Evolutionary conservation across 768 basidiomycete genomes (phyloP), one percentile per base, ranked within the genome.

Genomic region (Kwoniella botswanensis): DNA sequence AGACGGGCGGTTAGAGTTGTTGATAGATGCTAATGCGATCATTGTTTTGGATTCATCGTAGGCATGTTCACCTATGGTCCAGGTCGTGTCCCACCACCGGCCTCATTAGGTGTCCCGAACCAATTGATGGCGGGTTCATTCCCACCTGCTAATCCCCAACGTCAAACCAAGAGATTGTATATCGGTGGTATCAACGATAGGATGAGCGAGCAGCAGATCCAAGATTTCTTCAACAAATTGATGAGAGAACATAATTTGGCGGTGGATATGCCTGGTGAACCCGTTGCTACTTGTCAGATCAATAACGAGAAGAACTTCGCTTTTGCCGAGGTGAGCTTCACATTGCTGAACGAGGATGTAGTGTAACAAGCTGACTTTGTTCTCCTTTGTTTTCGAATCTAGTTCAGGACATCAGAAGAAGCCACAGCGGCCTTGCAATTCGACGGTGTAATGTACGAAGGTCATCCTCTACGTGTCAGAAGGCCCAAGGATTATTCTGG

Each of bases 241-340:
- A 98, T 98, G 94, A 89, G 88, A 52, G 94, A 98, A 84, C 77
- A 82, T 43, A 79, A 79, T 15, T 75, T 85, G 35, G 77, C 77
- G 4, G 76, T 72, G n/a, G 82, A 82, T 52, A 71, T 77, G 44
- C 76, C 76, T 0, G 94, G 93, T 22, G 93, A 94, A 73, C 93
- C 96, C 11, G 93, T 98, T 42, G 87, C 95, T 42, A 91, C 91
- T 21, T 94, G 97, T 5, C 94, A 96, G 80, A 92, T 97, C 86
- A 98, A 98, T 81, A 94, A 94, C 78, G 97, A 98, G 84, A 99
- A 98, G 87, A 94, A 93, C 77, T 99, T 98, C 81, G 97, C 97
- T 1, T 99, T 98, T 82, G 92, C 98, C 63, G 97, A 99, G 87
- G 96, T 96, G 82, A 73, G 87, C 79, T 44, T 26, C 3, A 3